Conservation (phyloP, 2,329 filamentous ascomycete species). For the Septoria linicola region DNA sequence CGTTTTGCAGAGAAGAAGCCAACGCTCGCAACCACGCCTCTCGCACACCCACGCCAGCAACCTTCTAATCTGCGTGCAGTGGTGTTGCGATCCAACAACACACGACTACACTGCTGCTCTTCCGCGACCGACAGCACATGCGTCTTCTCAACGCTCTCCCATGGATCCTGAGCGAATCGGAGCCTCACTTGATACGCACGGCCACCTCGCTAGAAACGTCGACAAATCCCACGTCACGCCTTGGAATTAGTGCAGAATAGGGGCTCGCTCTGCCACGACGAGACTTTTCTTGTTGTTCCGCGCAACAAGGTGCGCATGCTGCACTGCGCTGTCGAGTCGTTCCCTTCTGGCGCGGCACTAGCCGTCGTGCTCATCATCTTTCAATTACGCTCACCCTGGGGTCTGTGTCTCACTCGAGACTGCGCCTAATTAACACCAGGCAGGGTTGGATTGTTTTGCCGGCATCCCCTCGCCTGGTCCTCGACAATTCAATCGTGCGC, state of each 20-base stretch:
- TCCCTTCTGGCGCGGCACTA: conserved; percentile 15
- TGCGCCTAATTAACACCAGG: conserved; percentile 27
- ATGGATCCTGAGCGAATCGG: conserved; percentile 2
- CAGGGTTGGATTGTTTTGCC: conserved; percentile 15
- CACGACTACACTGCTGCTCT: background rate
- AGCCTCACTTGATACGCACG: background rate
- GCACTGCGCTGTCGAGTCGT: background rate
- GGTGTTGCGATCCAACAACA: too few species aligned
- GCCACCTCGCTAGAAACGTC: background rate
- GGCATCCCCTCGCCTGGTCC: conserved; percentile 23
- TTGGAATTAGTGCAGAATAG: background rate
- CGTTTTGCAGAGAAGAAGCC: too few species aligned
- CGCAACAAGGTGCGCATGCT: background rate
- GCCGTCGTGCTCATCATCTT: conserved; percentile 18
- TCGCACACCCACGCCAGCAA: too few species aligned
- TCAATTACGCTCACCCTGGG: conserved; percentile 23
- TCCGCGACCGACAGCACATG: background rate
- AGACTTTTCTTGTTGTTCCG: background rate
- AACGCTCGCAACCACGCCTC: too few species aligned
- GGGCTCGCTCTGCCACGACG: background rate
- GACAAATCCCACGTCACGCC: conserved; percentile 6
- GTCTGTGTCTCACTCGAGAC: conserved; percentile 28
- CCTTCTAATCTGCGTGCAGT: too few species aligned
- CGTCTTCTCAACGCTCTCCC: background rate
- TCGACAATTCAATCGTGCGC: conserved; percentile 15